Evolutionary conservation across 768 basidiomycete species (phyloP).

Genomic region (Plicaturopsis crispa): DNA sequence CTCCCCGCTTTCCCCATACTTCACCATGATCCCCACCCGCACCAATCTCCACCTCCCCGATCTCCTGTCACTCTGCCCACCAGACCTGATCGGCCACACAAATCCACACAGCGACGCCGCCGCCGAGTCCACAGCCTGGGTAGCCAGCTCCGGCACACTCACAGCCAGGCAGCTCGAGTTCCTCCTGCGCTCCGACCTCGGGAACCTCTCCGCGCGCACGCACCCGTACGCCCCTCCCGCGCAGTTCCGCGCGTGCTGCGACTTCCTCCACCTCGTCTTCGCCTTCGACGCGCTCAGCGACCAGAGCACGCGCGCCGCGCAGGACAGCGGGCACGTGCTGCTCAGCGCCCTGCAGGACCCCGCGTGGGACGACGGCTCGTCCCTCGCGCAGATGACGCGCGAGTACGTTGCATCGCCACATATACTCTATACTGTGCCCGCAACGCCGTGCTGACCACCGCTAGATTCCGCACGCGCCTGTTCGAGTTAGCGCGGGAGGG

Average conservation of each 20-base stretch:
- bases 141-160: slow-evolving; percentile 52
- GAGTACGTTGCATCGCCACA: slow-evolving; percentile 43
- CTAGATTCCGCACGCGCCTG: slow-evolving; percentile 48
- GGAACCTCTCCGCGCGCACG: slow-evolving; percentile 54
- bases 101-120: slow-evolving; percentile 54
- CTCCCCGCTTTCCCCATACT: no score
- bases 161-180: slow-evolving; percentile 47
- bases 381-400: slow-evolving; percentile 50
- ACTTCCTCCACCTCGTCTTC: slow-evolving; percentile 50
- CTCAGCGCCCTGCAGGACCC: slow-evolving; percentile 45
- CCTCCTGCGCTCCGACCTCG: slow-evolving; percentile 52
- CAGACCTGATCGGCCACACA: slow-evolving; percentile 37
- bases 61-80: slow-evolving; percentile 37
- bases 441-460: no score
- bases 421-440: no score
- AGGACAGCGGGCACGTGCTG: slow-evolving; percentile 43
- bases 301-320: slow-evolving; percentile 48
- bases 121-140: slow-evolving; percentile 53
- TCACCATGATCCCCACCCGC: no score
- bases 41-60: no score
- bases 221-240: slow-evolving; percentile 53
- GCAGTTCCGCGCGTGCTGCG: slow-evolving; percentile 51
- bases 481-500: slow-evolving; percentile 29
- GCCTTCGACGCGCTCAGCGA: slow-evolving; percentile 66
- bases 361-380: slow-evolving; percentile 47